Base-by-base conservation (phyloP, 352 stramenopile species). In the Phytopythium litorale region DNA sequence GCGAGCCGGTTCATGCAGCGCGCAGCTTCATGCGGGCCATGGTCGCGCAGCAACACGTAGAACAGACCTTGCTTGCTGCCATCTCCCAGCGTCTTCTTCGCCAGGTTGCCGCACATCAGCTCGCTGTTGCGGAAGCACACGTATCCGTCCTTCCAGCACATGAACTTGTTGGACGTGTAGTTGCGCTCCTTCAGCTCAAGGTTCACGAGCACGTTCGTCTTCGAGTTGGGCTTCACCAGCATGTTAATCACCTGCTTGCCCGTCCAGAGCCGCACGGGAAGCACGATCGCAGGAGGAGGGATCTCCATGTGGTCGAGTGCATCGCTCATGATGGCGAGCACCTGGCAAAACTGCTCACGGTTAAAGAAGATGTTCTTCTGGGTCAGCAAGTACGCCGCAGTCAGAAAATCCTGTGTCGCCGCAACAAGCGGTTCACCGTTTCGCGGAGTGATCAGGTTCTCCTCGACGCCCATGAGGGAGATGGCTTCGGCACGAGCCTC, bases 361-460 rank as follows among this genome's bases (percentile, higher is more conserved):
- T 97, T 98, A 73, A 99, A 99, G 71, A 99, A 99, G 50, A 98
- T 81, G 77, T 99, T 98, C 66, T 96, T 97, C 67, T 99, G 97
- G 8, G 98, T 99, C 52, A 99, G 77, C 46, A 99, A 67, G 75
- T 99, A 99, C 23, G 96, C 76, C 1, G 96, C 96, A 8, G 97
- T 99, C n/a, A 99, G 79, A 75, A 99, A 99, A 90, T 99, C 98
- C 79, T 99, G 98, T 48, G 94, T 99, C 3, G 96, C 96, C 4
- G 97, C 97, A 42, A 99, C 97, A 18, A 99, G 71, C 19, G 98
- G 97, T 73, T 99, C 97, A 33, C 98, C 98, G 65, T 99, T 99
- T 12, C 97, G 89, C 8, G 97, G 97, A 21, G 98, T 99, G 33
- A 98, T 97, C 42, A 99, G 68, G 71, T 99, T 99, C 60, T 99